Evolutionary conservation across 192 early-diverging fungal genomes (phyloP), one percentile per base, ranked within the genome.

Genomic region (Umbelopsis ramanniana): DNA sequence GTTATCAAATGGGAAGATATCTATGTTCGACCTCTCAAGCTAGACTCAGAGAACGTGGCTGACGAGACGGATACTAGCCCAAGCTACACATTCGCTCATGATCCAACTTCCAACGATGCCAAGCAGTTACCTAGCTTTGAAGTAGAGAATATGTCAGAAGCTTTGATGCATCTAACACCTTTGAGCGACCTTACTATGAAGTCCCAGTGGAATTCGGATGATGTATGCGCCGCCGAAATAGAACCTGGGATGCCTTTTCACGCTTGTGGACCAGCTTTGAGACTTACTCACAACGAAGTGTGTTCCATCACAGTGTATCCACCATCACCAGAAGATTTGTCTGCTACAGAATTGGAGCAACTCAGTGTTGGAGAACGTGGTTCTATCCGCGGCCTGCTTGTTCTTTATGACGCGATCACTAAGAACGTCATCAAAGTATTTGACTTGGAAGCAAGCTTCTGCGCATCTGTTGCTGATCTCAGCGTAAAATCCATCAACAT

Each of bases 381-480:
- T 4, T 71, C 76, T 1, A 29, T 87, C 15, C 43, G 73, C 12
- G 93, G 94, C n/a, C 74, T 87, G 14, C 52, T 95, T 0, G 70
- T 90, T 21, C 68, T 95, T 0, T 73, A 90, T 67, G 87, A 94
- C 76, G 63, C 74, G 6, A 66, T 81, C 8, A 81, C 75, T 53
- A 70, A 82, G 0, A 40, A 85, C 3, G 81, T 84, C 8, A 76
- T 93, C 22, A 88, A 90, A 69, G 76, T 83, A 0, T 68, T 95
- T 43, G 83, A 89, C n/a, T 67, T 96, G 22, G 72, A 74, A 19
- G 87, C 88, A 0, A 72, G 57, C 0, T 94, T 88, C 69, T 88
- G 89, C 37, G 75, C 90, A 9, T 90, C 92, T 1, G 72, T 79
- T 10, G 88, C 81, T 3, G 82, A 82, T 33, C 68, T 94, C 4